Conservation (phyloP, 805 yeast genomes). For the Saturnispora hagleri region DNA sequence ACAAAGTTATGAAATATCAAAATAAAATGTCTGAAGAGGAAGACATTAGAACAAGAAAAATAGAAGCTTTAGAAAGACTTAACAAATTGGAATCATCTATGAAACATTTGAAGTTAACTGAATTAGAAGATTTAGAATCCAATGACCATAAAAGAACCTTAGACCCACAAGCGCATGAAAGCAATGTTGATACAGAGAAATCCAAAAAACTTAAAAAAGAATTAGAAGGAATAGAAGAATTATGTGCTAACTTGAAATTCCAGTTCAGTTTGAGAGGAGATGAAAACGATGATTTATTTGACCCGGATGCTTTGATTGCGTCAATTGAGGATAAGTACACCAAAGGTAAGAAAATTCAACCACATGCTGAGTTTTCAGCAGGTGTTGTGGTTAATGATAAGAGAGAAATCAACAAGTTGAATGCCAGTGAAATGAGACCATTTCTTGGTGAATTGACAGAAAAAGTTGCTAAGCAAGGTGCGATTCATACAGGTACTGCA, state of each 20-base stretch:
- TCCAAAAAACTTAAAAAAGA: conserved; percentile 18
- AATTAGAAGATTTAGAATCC: conserved; percentile 6
- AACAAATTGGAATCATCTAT: conserved; percentile 48
- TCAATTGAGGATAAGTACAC: conserved; percentile 24
- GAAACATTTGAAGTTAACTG: conserved; percentile 17
- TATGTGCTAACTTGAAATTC: conserved; percentile 21
- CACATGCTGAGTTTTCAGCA: conserved; percentile 16
- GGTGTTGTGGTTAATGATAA: conserved; percentile 8
- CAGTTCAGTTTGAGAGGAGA: conserved; percentile 22
- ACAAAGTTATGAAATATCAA: conserved; percentile 64
- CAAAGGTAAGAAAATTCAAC: conserved; percentile 21
- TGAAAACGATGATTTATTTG: conserved; percentile 12
- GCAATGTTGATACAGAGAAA: conserved; percentile 12
- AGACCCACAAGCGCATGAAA: conserved; percentile 20
- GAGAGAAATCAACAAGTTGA: neutral
- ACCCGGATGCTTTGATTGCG: conserved; percentile 16
- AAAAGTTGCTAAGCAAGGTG: conserved; percentile 36
- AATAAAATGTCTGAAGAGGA: conserved; percentile 39
- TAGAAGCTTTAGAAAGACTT: conserved; percentile 62
- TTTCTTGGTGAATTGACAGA: conserved; percentile 45
- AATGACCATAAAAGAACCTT: conserved; percentile 16
- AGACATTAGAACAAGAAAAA: conserved; percentile 48
- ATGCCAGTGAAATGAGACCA: conserved; percentile 23
- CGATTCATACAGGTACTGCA: conserved; percentile 20
- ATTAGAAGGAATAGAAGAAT: conserved; percentile 19